Evolutionary conservation across 441 rosid genomes (phyloP), one percentile per base, ranked within the genome.

Genomic region (Iberis amara): DNA sequence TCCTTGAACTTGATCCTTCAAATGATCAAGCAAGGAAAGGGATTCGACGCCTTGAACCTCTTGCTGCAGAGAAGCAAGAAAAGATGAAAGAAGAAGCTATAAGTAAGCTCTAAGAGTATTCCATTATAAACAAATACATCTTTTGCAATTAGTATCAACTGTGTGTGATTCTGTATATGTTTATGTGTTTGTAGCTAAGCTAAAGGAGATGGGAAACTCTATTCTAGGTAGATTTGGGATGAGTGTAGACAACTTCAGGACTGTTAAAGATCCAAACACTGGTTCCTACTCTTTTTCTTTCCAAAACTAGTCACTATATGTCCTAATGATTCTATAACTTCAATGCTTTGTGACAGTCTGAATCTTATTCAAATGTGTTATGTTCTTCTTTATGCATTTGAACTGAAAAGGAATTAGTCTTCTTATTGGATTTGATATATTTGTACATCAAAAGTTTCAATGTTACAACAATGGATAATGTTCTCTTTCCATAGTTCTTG

Each of bases 21-120:
- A 86, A 88, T 66, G 79, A 74, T 41, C 94, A 80, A 64, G 88
- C 89, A 41, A 73, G 64, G 67, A 86, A 66, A 70, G 41, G 82
- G 32, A 84, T 84, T 60, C 45, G 46, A 40, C 79, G 76, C 8
- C 69, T 92, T 76, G 87, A 86, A 61, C 96, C 96, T 43, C 68
- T 88, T 49, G 95, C 96, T 70, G 96, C 81, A 1, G 85, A 78
- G 55, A 88, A 88, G 71, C 72, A 83, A 66, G 96, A 86, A 72
- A 82, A 86, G 72, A 82, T 88, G 98, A 92, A 92, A 77, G 95
- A 88, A 64, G 98, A 92, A 79, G 88, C 86, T 91, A 74, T 88
- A 44, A 85, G 98, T 92, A 74, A 73, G 83, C 48, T 28, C 37
- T 36, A 9, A 41, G 18, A 12, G 3, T 47, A 15, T 35, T 44